Evolutionary conservation across 225 moss, liverwort and hornwort genomes (phyloP).

Genomic region (Takakia lepidozioides): DNA sequence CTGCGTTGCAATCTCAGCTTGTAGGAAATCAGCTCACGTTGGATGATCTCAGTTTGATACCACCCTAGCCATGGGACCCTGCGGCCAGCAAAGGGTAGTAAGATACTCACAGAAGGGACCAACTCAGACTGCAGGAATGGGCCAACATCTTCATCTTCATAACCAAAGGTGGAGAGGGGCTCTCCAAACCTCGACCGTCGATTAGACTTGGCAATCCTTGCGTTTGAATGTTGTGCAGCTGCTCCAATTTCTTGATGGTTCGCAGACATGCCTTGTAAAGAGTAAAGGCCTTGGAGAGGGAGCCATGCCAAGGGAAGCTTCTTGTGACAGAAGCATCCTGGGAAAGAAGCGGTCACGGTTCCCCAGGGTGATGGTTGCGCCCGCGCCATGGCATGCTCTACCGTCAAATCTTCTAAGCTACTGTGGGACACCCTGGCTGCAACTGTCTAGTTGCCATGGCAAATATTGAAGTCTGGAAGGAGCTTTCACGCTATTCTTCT

Average conservation of each 20-base stretch:
- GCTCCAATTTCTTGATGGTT: conserved; percentile 14
- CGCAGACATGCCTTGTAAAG: conserved; percentile 3
- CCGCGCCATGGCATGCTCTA: no score
- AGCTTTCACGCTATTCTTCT: no score
- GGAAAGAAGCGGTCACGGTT: conserved; percentile 5
- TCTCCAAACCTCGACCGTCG: conserved; percentile 51
- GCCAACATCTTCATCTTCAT: conserved; percentile 36
- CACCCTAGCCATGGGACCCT: neutral
- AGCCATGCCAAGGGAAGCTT: conserved; percentile 3
- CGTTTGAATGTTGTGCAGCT: conserved; percentile 41
- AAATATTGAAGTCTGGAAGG: no score
- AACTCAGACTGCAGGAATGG: conserved; percentile 19
- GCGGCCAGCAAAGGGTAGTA: neutral
- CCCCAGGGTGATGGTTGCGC: no score
- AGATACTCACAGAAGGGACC: conserved; percentile 30
- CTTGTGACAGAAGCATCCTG: conserved; percentile 10
- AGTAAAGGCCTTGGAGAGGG: conserved; percentile 6
- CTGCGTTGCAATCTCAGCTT: neutral
- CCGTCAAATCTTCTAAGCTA: no score
- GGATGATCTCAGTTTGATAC: no score
- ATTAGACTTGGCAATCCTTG: conserved; percentile 46
- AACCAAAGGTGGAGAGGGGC: conserved; percentile 24
- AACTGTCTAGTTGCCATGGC: no score
- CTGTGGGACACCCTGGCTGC: no score
- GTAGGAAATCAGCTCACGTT: neutral